Evolutionary conservation across 768 basidiomycete species (phyloP), one percentile per base, ranked within the genome.

Genomic region (Butyriboletus loyo): DNA sequence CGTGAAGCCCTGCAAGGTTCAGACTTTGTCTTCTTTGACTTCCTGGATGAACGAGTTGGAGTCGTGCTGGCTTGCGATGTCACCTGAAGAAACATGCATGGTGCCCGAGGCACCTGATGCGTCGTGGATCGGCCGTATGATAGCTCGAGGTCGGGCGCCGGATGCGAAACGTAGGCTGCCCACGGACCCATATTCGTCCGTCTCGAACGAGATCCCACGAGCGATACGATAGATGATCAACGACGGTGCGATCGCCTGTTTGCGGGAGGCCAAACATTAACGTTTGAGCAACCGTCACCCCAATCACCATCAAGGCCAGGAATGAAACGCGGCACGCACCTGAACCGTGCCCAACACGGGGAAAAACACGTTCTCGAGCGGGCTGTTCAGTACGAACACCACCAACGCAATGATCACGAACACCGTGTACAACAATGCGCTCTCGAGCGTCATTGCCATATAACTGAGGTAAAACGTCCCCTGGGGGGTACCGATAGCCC

Each of bases 391-490:
- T 40, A 32, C 17, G 14, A 66, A 64, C 13, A 54, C 51, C 1
- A 54, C 28, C 36, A 66, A 10, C 1, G 55, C 52, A 2, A 58
- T 11, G 22, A 63, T 31, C 14, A 17, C 54, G 7, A 56, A 57
- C 19, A 27, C 28, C 0, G 63, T 57, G 22, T 65, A 65, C 30
- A 65, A 28, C 42, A 50, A 0, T 0, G 63, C 63, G 49, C 63
- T 64, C 49, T 65, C 63, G 39, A 65, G 58, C 21, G 61, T 60
- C 64, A 65, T 60, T 1, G 61, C 52, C 61, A 66, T 60, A n/a
- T 60, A 65, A 2, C 52, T 28, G 34, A 65, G 39, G 32, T 66
- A 64, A 19, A 65, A 63, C 19, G 46, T 17, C 2, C 58, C 63
- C 8, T 60, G 61, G 1, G 38, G 49, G 0, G 48, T 37, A 1